Evolutionary conservation across 441 rosid species (phyloP), one percentile per base, ranked within the genome.

Genomic region (Capsella rubella): DNA sequence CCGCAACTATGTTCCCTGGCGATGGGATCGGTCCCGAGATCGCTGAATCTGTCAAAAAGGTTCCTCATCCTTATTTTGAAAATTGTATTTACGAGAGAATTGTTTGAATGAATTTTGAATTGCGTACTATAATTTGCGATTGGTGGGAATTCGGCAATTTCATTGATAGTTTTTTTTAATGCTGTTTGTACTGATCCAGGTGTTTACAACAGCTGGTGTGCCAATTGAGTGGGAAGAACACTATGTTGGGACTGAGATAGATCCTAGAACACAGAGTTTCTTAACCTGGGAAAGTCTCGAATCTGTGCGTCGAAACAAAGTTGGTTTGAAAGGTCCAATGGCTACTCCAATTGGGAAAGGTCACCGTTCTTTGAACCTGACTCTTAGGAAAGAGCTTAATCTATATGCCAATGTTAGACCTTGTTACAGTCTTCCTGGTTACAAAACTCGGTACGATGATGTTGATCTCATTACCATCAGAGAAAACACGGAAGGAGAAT

Each of bases 301-400:
- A 78, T 96, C 99, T 6, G 98, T 96, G 21, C 82, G 92, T 40
- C 72, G 72, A 43, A 93, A 90, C 69, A 77, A 71, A 74, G 97
- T 91, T 16, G 99, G 99, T 40, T 84, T 96, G 80, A 96, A 96
- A 89, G 99, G 99, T 57, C 98, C 99, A 39, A 96, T 96, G 98
- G 99, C 99, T 9, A 96, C 99, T n/a, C 99, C 99, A 14, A 91
- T 96, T 69, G 99, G 99, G 50, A 96, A 93, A 73, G 99, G 99
- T 69, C 99, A 96, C 79, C 90, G 99, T 52, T 96, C 99, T 58
- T 82, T 96, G 88, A 96, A 96, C 69, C 86, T 93, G 50, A 96
- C 98, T 49, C 87, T 96, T 40, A 85, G 99, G 87, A 93, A 96
- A 81, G 99, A 96, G 74, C 91, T 96, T 73, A 91, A 89, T 77